Conservation (phyloP, 225 moss, liverwort and hornwort genomes). For the Bryoerythrophyllum caledonicum region DNA sequence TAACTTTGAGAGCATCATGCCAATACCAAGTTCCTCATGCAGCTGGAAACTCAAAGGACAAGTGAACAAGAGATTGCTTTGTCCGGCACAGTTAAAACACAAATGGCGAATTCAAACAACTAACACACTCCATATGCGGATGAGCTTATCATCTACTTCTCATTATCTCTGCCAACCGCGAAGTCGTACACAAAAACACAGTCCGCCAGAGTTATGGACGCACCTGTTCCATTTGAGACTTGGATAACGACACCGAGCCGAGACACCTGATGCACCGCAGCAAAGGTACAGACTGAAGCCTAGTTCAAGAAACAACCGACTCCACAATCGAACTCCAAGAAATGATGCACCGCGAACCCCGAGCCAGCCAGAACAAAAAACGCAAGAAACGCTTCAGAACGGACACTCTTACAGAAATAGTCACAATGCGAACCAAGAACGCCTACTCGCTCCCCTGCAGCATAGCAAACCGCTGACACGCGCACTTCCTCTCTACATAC, state of each 20-base stretch:
- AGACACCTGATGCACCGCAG: constrained; percentile 17
- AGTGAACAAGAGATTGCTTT: constrained; percentile 14
- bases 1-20: neutral
- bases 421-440: constrained; percentile 11
- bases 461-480: neutral
- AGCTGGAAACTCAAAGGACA: constrained; percentile 7
- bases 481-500: too few species aligned
- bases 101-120: constrained; percentile 4
- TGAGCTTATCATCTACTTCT: constrained; percentile 2
- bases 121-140: constrained; percentile 3
- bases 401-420: neutral
- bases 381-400: neutral
- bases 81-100: neutral
- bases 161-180: neutral
- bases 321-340: constrained; percentile 14
- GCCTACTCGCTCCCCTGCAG: constrained; percentile 5
- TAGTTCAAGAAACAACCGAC: neutral
- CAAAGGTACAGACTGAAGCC: constrained; percentile 3
- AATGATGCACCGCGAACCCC: neutral
- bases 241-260: neutral
- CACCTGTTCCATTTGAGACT: constrained; percentile 31
- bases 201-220: neutral
- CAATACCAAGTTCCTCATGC: constrained; percentile 11
- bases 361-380: neutral
- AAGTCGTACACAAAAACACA: neutral